A percentile compares a stretch with the other conserved stretches of the same genome.
Evolutionary conservation across 2,329 filamentous ascomycete species (phyloP).

Genomic region (Tolypocladium guangdongense): DNA sequence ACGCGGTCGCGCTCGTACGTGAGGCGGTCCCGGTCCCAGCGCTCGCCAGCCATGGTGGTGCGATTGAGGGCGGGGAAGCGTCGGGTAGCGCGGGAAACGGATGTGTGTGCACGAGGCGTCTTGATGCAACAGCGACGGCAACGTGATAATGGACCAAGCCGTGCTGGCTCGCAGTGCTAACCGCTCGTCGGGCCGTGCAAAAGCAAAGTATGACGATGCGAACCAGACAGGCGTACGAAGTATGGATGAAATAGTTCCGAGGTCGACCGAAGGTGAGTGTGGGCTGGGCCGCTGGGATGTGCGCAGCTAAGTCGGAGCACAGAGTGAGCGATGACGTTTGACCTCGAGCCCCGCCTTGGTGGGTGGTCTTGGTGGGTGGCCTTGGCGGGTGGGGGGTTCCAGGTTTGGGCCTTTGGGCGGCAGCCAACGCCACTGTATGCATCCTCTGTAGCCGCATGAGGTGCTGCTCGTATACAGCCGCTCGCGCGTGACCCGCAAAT

Average conservation of each 20-base stretch:
- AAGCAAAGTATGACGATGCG: neutral
- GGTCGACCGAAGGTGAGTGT: neutral
- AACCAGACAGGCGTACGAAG: neutral
- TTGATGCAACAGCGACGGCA: neutral
- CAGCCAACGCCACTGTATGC: too few relatives aligned
- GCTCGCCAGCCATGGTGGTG: slow-evolving; percentile 19
- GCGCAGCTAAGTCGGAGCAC: neutral
- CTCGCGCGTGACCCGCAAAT: neutral
- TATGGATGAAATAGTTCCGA: neutral
- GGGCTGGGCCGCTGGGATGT: neutral
- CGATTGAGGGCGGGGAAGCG: neutral
- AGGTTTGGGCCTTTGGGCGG: too few relatives aligned
- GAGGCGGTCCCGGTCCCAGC: slow-evolving; percentile 46
- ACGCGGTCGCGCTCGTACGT: slow-evolving; percentile 26
- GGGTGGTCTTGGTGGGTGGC: neutral
- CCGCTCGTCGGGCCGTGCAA: neutral
- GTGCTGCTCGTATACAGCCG: neutral
- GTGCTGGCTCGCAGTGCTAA: neutral
- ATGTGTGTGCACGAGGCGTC: neutral
- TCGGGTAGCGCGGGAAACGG: neutral
- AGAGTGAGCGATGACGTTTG: slow-evolving; percentile 6
- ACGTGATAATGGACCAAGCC: neutral
- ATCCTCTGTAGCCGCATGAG: too few relatives aligned
- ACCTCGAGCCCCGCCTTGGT: neutral
- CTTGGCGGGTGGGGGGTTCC: slow-evolving; percentile 1